Evolutionary conservation across 805 yeast species (phyloP).

Genomic region (Candida patagonica): DNA sequence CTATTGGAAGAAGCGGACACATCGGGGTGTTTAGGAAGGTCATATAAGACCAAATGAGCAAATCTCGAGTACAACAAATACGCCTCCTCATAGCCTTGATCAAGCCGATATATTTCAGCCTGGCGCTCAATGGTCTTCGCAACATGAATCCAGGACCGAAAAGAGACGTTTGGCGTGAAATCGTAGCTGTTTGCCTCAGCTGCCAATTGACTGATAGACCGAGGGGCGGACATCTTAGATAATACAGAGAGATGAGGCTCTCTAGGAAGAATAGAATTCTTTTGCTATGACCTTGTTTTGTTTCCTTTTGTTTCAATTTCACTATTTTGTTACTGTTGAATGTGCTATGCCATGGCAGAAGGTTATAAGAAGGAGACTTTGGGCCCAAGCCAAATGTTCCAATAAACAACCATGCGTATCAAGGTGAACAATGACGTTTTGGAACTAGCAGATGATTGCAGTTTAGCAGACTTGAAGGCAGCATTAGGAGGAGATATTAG

Average conservation of each 20-base stretch:
- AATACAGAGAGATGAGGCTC: no score
- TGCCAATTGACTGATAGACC: conserved; percentile 27
- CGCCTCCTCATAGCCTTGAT: conserved; percentile 39
- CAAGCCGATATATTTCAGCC: conserved; percentile 38
- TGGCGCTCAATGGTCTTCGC: conserved; percentile 35
- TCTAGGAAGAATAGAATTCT: no score
- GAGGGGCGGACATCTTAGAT: conserved; percentile 13
- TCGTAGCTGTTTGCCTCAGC: conserved; percentile 45
- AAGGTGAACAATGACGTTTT: conserved; percentile 32
- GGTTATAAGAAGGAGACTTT: no score
- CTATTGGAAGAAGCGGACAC: conserved; percentile 21
- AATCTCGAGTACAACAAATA: conserved; percentile 50
- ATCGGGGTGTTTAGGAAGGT: conserved; percentile 39
- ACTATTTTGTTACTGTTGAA: no score
- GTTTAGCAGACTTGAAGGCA: conserved; percentile 27
- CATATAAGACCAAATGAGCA: conserved; percentile 46
- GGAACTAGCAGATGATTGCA: conserved; percentile 31
- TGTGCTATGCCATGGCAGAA: no score
- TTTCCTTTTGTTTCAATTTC: no score
- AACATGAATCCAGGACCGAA: conserved; percentile 48
- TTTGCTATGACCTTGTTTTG: no score
- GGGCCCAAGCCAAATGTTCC: no score
- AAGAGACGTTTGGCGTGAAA: conserved; percentile 42
- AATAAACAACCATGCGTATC: conserved; percentile 21
- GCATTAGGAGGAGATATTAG: conserved; percentile 12